These are phyloP conservation scores for Tolypocladium amazonense DNA, from an alignment of 2,329 filamentous ascomycete genomes.

Conservation along the genomic window DNA sequence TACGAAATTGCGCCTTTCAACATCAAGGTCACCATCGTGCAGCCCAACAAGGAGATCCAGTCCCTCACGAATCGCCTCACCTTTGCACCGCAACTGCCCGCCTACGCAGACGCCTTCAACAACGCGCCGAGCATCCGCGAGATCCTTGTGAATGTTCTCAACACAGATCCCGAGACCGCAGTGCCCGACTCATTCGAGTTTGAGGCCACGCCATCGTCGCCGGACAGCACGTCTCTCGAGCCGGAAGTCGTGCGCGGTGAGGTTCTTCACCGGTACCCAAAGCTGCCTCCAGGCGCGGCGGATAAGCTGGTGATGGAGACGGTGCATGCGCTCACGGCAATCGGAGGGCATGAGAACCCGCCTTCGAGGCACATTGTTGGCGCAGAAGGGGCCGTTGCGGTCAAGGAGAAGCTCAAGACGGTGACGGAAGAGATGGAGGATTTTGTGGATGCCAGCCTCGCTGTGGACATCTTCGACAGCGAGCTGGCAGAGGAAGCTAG, in stretches of 20 bases:
- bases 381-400: conserved; percentile 72
- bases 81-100: conserved; percentile 67
- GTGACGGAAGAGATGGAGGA: conserved; percentile 95
- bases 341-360: conserved; percentile 92
- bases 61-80: conserved; percentile 79
- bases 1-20: conserved; percentile 98
- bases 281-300: conserved; percentile 55
- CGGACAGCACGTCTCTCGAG: conserved; percentile 20
- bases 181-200: conserved; percentile 21
- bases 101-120: conserved; percentile 23
- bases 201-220: conserved; percentile 18
- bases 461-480: conserved; percentile 64
- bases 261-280: conserved; percentile 61
- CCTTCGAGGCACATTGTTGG: conserved; percentile 91
- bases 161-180: conserved; percentile 59
- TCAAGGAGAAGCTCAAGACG: conserved; percentile 94
- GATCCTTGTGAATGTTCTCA: conserved; percentile 70
- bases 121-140: conserved; percentile 73
- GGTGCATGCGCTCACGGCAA: conserved; percentile 80
- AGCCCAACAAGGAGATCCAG: conserved; percentile 88
- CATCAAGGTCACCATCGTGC: conserved; percentile 89
- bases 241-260: conserved; percentile 25
- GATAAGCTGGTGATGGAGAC: conserved; percentile 77
- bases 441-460: conserved; percentile 80
- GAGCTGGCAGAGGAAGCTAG: conserved; percentile 42